These are phyloP conservation scores for Musa troglodytarum DNA, from an alignment of 176 grass and related monocot genomes.

Conservation along the genomic window DNA sequence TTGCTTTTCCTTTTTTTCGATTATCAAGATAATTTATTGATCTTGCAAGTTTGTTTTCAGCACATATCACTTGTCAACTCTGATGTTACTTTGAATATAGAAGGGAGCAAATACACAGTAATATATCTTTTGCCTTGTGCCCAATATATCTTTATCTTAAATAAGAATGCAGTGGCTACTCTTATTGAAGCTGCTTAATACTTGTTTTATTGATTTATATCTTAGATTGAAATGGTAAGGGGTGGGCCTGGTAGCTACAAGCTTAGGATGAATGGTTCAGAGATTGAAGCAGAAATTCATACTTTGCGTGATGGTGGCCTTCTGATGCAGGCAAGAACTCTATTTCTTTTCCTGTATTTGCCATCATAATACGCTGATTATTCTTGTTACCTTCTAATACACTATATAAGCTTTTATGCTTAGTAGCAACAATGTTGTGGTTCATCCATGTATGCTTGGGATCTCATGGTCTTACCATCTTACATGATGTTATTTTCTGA, in stretches of 20 bases:
- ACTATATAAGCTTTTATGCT: no score
- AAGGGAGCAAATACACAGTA: constrained; percentile 98
- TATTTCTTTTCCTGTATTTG: background rate
- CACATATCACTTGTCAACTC: constrained; percentile 99
- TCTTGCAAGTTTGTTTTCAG: constrained; percentile 46
- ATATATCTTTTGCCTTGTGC: background rate
- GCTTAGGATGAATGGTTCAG: constrained; percentile 86
- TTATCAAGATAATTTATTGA: background rate
- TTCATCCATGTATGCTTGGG: background rate
- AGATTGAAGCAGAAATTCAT: constrained; percentile 88
- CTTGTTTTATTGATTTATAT: no score
- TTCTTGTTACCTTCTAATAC: no score
- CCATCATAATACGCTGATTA: background rate
- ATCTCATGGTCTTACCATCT: no score
- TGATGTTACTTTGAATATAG: constrained; percentile 82
- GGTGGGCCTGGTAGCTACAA: constrained; percentile 88
- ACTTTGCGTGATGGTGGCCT: constrained; percentile 86
- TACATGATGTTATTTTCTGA: no score
- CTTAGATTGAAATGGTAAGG: constrained; percentile 32
- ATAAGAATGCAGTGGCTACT: no score
- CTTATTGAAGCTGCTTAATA: no score
- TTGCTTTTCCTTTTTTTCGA: background rate
- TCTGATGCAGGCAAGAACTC: constrained; percentile 80
- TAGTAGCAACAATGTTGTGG: background rate
- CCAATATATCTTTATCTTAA: constrained; percentile 13